These are phyloP conservation scores for Datura wrightii DNA, from an alignment of 257 asterid genomes.

Conservation along the genomic window DNA sequence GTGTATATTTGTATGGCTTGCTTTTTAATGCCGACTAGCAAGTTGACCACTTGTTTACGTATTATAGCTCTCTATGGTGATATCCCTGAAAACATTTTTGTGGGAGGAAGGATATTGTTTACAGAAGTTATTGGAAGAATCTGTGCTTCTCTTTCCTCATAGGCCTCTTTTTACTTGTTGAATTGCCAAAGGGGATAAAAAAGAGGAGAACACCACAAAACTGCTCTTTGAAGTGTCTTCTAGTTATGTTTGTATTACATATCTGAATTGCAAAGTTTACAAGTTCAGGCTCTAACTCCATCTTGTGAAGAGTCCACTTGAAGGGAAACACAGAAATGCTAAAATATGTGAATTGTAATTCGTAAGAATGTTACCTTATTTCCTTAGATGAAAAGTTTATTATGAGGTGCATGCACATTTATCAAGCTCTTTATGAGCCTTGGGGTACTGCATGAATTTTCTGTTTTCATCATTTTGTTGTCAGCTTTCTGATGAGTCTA, in stretches of 20 bases:
- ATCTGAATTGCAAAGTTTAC: background rate
- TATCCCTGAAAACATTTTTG: background rate
- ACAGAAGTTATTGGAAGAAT: background rate
- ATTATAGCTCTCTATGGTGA: slow-evolving; percentile 1
- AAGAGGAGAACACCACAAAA: background rate
- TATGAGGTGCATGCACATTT: background rate
- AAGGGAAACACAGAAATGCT: background rate
- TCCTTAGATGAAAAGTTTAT: background rate
- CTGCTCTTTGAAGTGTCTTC: background rate
- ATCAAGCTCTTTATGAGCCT: background rate
- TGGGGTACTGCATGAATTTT: background rate
- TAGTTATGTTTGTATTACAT: background rate
- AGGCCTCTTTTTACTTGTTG: background rate
- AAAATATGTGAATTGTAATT: background rate
- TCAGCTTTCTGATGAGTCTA: background rate
- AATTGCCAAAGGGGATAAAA: background rate
- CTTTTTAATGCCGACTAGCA: slow-evolving; percentile 4
- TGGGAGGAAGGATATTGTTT: background rate
- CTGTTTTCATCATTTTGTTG: background rate
- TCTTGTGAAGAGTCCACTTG: background rate
- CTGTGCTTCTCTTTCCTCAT: background rate
- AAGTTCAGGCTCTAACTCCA: background rate
- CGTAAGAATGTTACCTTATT: background rate
- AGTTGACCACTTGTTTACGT: background rate
- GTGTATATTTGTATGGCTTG: slow-evolving; percentile 36